These are phyloP conservation scores for Lodderomyces beijingensis DNA, from an alignment of 1,139 yeast species.

Conservation along the genomic window DNA sequence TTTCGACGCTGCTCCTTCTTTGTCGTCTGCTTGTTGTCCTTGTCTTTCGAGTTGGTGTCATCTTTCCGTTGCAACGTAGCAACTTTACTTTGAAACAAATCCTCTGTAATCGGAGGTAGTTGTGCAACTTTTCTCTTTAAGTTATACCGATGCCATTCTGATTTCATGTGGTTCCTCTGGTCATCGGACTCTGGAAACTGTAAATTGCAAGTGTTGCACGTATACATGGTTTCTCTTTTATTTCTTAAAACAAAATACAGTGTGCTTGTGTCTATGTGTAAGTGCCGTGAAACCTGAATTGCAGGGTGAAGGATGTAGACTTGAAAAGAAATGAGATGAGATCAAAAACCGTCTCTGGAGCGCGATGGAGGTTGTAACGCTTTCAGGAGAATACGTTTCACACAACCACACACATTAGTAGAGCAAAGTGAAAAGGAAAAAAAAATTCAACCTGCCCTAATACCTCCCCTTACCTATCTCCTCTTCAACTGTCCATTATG, in stretches of 20 bases:
- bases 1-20: conserved; percentile 63
- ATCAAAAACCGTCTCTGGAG: no score
- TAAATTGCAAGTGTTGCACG: conserved; percentile 45
- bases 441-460: neutral
- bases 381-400: no score
- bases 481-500: no score
- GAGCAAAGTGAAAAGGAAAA: neutral
- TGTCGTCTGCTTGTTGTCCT: conserved; percentile 39
- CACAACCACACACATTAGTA: neutral
- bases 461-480: neutral
- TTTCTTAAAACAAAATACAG: no score
- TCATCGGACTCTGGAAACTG: conserved; percentile 37
- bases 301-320: no score
- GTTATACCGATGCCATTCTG: conserved; percentile 76
- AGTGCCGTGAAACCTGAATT: no score
- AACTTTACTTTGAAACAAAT: conserved; percentile 44
- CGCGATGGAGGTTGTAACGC: no score
- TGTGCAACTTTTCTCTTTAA: conserved; percentile 58
- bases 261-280: neutral
- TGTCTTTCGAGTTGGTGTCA: conserved; percentile 24
- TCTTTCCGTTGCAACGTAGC: conserved; percentile 12
- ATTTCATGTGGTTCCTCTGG: conserved; percentile 49
- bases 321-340: no score
- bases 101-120: conserved; percentile 53
- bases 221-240: conserved; percentile 21